Conservation (phyloP, 495 filamentous ascomycete genomes). For the Penicillium samsonianum region DNA sequence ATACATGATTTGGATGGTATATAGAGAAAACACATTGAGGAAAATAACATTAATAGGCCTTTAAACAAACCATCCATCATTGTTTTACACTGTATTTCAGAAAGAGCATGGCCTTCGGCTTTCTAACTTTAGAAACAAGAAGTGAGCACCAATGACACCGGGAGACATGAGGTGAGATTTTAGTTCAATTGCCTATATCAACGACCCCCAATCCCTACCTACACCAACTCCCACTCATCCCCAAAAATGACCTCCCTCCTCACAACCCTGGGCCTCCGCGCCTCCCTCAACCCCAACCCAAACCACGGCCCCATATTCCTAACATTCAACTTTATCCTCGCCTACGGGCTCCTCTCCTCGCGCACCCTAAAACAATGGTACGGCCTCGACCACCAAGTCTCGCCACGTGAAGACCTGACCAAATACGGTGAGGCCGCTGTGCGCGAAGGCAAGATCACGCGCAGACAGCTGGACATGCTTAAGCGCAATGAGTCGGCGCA, state of each 20-base stretch:
- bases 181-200: background rate
- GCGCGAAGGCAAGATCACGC: constrained; percentile 49
- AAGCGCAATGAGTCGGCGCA: constrained; percentile 50
- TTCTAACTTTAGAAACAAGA: background rate
- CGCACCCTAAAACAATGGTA: constrained; percentile 49
- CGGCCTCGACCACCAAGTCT: constrained; percentile 51
- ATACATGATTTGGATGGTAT: background rate
- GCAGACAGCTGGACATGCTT: constrained; percentile 43
- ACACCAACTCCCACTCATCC: background rate
- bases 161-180: background rate
- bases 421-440: constrained; percentile 50
- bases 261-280: constrained; percentile 26
- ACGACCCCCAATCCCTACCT: background rate
- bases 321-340: constrained; percentile 49
- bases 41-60: background rate
- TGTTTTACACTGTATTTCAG: background rate
- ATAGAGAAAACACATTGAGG: background rate
- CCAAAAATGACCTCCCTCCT: constrained; percentile 19
- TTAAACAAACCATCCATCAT: background rate
- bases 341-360: constrained; percentile 50
- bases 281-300: constrained; percentile 15
- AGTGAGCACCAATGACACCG: background rate
- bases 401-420: constrained; percentile 46
- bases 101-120: background rate
- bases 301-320: constrained; percentile 45